Evolutionary conservation across 495 filamentous ascomycete species (phyloP).

Genomic region (Hypoxylon cercidicola): DNA sequence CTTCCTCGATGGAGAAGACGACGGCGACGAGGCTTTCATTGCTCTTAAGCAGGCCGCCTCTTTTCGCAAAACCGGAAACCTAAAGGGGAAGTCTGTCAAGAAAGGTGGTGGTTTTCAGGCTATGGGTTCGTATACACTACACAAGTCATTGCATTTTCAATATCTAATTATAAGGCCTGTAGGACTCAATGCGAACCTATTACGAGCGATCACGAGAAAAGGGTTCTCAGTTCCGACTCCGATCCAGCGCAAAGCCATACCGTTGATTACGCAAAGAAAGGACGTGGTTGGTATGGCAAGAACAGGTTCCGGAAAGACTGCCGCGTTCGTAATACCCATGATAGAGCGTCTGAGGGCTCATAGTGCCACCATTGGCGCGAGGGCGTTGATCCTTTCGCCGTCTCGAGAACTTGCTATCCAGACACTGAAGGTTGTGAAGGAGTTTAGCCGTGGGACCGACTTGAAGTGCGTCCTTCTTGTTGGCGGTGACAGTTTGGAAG

Average conservation of each 20-base stretch:
- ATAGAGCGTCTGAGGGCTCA: conserved; percentile 93
- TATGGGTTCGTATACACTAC: conserved; percentile 69
- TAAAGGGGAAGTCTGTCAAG: conserved; percentile 88
- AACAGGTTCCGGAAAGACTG: conserved; percentile 91
- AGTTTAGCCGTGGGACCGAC: conserved; percentile 89
- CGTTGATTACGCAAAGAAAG: conserved; percentile 83
- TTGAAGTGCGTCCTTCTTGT: conserved; percentile 88
- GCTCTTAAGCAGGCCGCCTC: conserved; percentile 82
- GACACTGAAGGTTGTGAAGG: conserved; percentile 95
- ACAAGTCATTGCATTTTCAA: conserved; percentile 1
- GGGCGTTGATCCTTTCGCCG: conserved; percentile 88
- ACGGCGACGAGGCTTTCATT: conserved; percentile 88
- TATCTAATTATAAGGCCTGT: conserved; percentile 10
- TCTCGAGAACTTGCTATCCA: conserved; percentile 93
- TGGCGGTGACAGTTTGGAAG: conserved; percentile 94
- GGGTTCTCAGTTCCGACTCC: conserved; percentile 96
- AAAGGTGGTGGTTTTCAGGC: conserved; percentile 96
- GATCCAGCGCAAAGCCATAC: conserved; percentile 96
- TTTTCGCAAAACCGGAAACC: conserved; percentile 81
- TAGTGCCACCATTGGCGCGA: conserved; percentile 81
- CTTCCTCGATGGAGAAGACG: conserved; percentile 65
- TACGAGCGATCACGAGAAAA: conserved; percentile 91
- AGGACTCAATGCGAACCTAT: conserved; percentile 79
- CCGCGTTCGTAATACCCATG: conserved; percentile 98
- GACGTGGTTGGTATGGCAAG: conserved; percentile 98